Evolutionary conservation across 371 early-diverging fungal species (phyloP).

Genomic region (Blakeslea trispora): DNA sequence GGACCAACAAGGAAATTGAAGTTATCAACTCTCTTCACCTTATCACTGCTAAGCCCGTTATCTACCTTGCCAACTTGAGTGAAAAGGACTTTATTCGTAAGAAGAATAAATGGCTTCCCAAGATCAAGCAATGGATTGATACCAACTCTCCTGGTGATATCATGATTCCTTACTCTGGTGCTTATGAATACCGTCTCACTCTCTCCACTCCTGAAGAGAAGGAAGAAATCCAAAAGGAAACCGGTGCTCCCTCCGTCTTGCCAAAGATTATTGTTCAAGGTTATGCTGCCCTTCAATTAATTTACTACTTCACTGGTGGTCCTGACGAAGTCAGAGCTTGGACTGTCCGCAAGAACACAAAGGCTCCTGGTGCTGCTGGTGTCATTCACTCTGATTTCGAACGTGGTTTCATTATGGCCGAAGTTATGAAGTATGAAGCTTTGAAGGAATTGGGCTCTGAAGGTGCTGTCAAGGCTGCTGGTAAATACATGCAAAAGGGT

Average conservation of each 20-base stretch:
- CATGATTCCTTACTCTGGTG: conserved; percentile 91
- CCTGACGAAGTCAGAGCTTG: conserved; percentile 94
- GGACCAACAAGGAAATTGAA: conserved; percentile 91
- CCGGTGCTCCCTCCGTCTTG: conserved; percentile 66
- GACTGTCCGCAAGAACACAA: conserved; percentile 91
- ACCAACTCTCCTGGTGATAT: conserved; percentile 83
- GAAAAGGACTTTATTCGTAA: conserved; percentile 87
- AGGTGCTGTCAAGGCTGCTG: conserved; percentile 90
- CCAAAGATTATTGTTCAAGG: conserved; percentile 94
- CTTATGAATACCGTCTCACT: conserved; percentile 69
- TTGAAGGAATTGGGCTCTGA: conserved; percentile 83
- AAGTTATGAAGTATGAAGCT: conserved; percentile 91
- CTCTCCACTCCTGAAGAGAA: conserved; percentile 59
- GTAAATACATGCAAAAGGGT: conserved; percentile 95
- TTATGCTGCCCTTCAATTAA: conserved; percentile 86
- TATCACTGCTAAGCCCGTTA: conserved; percentile 97
- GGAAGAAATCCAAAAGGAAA: conserved; percentile 62
- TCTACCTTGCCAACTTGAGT: conserved; percentile 95
- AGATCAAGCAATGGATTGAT: conserved; percentile 93
- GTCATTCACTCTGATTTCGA: conserved; percentile 94
- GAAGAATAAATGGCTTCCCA: conserved; percentile 92
- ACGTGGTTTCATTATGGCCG: conserved; percentile 97
- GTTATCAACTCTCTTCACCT: conserved; percentile 91
- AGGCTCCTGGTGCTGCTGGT: conserved; percentile 97
- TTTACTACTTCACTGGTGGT: conserved; percentile 98